These are phyloP conservation scores for Globisporangium yorkense DNA, from an alignment of 352 stramenopile species.

Conservation along the genomic window DNA sequence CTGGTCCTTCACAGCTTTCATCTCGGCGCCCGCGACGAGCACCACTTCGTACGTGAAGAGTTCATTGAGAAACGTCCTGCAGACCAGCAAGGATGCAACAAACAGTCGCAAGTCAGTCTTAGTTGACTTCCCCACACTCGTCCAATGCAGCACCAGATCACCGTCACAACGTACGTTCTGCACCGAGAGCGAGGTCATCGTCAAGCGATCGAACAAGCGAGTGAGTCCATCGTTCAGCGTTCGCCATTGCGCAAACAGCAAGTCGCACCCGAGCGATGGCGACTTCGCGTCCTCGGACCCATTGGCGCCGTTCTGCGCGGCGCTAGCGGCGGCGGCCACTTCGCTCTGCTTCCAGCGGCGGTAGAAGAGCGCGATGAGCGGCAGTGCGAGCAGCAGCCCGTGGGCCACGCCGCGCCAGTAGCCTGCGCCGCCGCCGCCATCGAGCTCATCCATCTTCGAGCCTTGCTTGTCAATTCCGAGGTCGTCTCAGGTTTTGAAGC, in stretches of 20 bases:
- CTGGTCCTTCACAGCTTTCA: constrained; percentile 56
- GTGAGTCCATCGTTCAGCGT: neutral
- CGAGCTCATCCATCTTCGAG: neutral
- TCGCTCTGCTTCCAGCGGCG: constrained; percentile 32
- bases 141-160: neutral
- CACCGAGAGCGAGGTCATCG: neutral
- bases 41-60: constrained; percentile 64
- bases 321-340: neutral
- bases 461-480: neutral
- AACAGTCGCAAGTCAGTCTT: too few relatives aligned
- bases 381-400: constrained; percentile 41
- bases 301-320: constrained; percentile 7
- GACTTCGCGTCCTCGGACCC: constrained; percentile 13
- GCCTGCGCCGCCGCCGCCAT: neutral
- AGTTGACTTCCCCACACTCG: neutral
- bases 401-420: constrained; percentile 55
- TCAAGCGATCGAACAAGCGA: neutral
- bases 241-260: constrained; percentile 9
- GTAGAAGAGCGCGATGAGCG: constrained; percentile 39
- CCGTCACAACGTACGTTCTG: constrained; percentile 30
- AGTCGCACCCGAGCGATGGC: constrained; percentile 37
- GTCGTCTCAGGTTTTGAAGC: too few relatives aligned
- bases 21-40: constrained; percentile 49
- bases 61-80: constrained; percentile 54
- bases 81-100: neutral